These are phyloP conservation scores for Candida incommunis DNA, from an alignment of 805 yeast genomes.

Conservation along the genomic window DNA sequence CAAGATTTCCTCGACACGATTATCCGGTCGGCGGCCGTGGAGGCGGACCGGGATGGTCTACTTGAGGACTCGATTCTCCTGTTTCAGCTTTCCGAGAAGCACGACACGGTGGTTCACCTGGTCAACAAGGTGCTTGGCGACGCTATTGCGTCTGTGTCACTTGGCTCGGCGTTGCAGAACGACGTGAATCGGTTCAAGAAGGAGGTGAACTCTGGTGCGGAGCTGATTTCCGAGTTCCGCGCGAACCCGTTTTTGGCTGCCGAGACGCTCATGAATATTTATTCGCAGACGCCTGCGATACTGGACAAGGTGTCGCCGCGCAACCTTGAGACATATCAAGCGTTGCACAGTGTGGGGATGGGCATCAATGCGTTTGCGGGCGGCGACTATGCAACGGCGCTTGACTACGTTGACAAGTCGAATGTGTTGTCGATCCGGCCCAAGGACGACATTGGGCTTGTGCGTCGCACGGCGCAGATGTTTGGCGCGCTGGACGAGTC, in stretches of 20 bases:
- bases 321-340: constrained; percentile 50
- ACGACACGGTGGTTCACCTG: constrained; percentile 61
- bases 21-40: constrained; percentile 70
- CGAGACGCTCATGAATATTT: constrained; percentile 19
- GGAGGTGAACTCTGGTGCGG: neutral
- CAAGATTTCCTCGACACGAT: constrained; percentile 52
- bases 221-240: neutral
- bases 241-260: neutral
- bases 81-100: constrained; percentile 80
- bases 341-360: constrained; percentile 50
- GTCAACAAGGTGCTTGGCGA: constrained; percentile 72
- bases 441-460: constrained; percentile 36
- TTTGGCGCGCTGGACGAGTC: constrained; percentile 51
- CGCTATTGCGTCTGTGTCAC: constrained; percentile 53
- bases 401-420: constrained; percentile 33
- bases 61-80: constrained; percentile 70
- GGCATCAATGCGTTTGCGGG: constrained; percentile 47
- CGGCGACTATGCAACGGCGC: constrained; percentile 44
- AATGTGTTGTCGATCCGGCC: neutral
- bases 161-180: constrained; percentile 36
- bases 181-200: neutral
- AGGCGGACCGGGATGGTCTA: constrained; percentile 87
- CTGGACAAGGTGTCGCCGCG: constrained; percentile 37
- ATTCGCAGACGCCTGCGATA: constrained; percentile 44
- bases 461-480: constrained; percentile 58